Conservation (phyloP, 108 stramenopile species). For the Skeletonema tropicum region DNA sequence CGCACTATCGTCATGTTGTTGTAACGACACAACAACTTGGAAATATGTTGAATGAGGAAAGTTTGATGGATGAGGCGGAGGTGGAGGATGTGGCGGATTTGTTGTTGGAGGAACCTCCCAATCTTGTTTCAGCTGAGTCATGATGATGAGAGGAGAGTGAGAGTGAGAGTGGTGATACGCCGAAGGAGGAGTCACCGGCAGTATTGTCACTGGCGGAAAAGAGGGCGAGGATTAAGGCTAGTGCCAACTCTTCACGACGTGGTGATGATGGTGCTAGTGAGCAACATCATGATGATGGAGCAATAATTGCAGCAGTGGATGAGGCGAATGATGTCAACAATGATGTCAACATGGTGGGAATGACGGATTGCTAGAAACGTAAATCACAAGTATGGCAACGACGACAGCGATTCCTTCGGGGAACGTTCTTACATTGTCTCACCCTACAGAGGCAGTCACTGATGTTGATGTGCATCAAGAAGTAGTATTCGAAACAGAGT, state of each 20-base stretch:
- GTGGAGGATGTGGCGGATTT: background rate
- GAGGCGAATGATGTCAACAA: too few species aligned
- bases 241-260: background rate
- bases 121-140: background rate
- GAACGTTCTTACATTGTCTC: too few species aligned
- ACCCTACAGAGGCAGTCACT: too few species aligned
- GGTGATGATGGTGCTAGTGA: background rate
- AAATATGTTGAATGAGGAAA: background rate
- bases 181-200: background rate
- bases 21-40: background rate
- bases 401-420: too few species aligned
- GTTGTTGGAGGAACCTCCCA: constrained; percentile 8
- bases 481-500: too few species aligned
- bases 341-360: too few species aligned
- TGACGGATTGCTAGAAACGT: too few species aligned
- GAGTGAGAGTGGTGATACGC: background rate
- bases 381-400: too few species aligned
- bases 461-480: too few species aligned
- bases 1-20: background rate
- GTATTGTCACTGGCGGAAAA: background rate
- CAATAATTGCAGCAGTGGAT: too few species aligned
- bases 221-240: background rate
- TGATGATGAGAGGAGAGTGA: background rate
- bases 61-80: background rate
- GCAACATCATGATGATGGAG: background rate